phyloP scores from a whole-genome alignment of 2,329 filamentous ascomycete genomes.

The Stylonectria norvegica region DNA sequence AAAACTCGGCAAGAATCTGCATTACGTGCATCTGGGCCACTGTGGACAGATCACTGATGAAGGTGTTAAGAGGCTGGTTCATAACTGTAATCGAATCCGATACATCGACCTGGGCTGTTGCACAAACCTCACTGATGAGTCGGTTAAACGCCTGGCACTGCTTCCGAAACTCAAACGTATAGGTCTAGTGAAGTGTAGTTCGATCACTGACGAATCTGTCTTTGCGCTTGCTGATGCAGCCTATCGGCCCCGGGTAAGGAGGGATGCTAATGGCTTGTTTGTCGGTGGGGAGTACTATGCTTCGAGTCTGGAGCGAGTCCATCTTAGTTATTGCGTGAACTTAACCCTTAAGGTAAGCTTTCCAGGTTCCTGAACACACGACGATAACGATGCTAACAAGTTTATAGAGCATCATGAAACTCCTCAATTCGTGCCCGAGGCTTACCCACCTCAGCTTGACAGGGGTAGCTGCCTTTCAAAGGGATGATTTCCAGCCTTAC shows the following conservation, averaged over 20 bases:
- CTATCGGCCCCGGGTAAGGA: slow-evolving; percentile 47
- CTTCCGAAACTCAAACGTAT: slow-evolving; percentile 93
- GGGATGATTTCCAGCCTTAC: slow-evolving; percentile 77
- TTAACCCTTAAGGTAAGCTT: slow-evolving; percentile 72
- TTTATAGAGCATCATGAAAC: slow-evolving; percentile 75
- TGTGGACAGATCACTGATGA: slow-evolving; percentile 88
- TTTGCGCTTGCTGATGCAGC: slow-evolving; percentile 74
- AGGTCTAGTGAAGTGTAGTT: slow-evolving; percentile 87
- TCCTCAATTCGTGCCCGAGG: slow-evolving; percentile 87
- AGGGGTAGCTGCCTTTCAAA: slow-evolving; percentile 85
- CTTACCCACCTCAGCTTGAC: slow-evolving; percentile 93
- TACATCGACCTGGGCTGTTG: slow-evolving; percentile 99
- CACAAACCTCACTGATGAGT: slow-evolving; percentile 79
- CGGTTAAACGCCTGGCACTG: slow-evolving; percentile 76
- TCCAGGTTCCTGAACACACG: not conserved
- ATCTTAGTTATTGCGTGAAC: slow-evolving; percentile 90
- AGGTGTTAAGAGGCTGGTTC: slow-evolving; percentile 80
- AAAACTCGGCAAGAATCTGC: slow-evolving; percentile 87
- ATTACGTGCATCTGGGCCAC: slow-evolving; percentile 94
- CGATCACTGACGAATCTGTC: slow-evolving; percentile 88
- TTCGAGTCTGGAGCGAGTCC: slow-evolving; percentile 81
- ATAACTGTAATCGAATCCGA: slow-evolving; percentile 84
- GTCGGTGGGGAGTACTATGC: slow-evolving; percentile 52
- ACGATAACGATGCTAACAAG: slow-evolving; percentile 14
- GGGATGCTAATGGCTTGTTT: slow-evolving; percentile 46